These are phyloP conservation scores for Erodium maritimum DNA, from an alignment of 345 rosid species.

Conservation along the genomic window DNA sequence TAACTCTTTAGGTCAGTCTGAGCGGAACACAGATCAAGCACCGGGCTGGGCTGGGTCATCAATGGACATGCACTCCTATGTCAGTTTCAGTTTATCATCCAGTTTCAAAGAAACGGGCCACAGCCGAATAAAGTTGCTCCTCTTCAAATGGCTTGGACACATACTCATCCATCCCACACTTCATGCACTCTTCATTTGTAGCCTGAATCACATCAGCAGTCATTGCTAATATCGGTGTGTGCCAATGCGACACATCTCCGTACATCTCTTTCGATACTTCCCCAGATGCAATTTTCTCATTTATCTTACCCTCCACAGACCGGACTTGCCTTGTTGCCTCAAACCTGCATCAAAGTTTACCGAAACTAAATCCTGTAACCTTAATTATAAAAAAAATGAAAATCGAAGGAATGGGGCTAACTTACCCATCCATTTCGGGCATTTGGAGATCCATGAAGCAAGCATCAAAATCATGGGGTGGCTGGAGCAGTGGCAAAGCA, in stretches of 20 bases:
- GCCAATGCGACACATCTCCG: constrained; percentile 40
- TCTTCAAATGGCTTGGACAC: constrained; percentile 83
- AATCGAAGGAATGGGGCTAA: too few species aligned
- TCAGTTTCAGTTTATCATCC: constrained; percentile 17
- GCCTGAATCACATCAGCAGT: constrained; percentile 89
- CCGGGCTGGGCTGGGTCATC: constrained; percentile 15
- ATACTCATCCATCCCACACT: constrained; percentile 83
- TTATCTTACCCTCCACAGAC: constrained; percentile 33
- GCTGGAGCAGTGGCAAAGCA: constrained; percentile 57
- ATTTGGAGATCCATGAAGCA: constrained; percentile 97
- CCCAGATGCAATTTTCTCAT: constrained; percentile 39
- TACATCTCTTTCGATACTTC: constrained; percentile 33
- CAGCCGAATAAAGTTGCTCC: constrained; percentile 65
- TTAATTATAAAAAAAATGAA: not conserved
- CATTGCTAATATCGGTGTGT: constrained; percentile 76
- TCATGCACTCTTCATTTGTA: constrained; percentile 54
- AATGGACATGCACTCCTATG: constrained; percentile 8
- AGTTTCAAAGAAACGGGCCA: constrained; percentile 51
- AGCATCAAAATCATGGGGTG: constrained; percentile 74
- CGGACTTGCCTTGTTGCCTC: constrained; percentile 78
- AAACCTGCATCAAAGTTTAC: constrained; percentile 41
- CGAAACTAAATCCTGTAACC: not conserved
- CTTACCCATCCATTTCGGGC: constrained; percentile 98
- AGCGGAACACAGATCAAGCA: constrained; percentile 6
- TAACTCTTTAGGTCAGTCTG: constrained; percentile 9